Evolutionary conservation across 768 basidiomycete genomes (phyloP).

Genomic region (Lactifluus hygrophoroides): DNA sequence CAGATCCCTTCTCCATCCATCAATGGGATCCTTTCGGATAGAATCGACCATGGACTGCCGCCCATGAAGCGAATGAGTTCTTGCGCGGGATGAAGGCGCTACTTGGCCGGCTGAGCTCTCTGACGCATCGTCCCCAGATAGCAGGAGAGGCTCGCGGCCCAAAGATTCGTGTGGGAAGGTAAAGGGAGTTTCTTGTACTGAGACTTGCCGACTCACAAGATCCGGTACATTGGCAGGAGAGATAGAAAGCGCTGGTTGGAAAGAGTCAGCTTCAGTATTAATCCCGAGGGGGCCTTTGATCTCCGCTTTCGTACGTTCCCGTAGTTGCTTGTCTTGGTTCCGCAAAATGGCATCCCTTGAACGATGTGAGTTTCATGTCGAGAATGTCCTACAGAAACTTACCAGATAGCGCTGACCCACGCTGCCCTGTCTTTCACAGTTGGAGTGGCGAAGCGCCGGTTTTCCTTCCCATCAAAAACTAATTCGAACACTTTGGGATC

Average conservation of each 20-base stretch:
- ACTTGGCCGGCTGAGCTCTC: not conserved
- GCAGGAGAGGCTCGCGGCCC: not conserved
- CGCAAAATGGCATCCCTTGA: constrained; percentile 53
- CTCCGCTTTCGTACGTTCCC: constrained; percentile 18
- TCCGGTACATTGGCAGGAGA: not conserved
- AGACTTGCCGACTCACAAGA: not conserved
- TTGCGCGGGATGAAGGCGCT: not conserved
- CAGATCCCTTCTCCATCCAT: not conserved
- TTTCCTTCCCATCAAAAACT: constrained; percentile 42
- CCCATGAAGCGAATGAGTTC: too few species aligned
- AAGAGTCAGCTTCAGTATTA: not conserved
- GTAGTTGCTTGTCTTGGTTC: constrained; percentile 24
- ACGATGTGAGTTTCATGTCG: not conserved
- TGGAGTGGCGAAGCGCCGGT: constrained; percentile 54
- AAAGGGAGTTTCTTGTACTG: not conserved
- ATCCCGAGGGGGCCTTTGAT: constrained; percentile 20
- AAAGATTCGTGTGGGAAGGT: not conserved
- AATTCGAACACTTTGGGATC: constrained; percentile 56
- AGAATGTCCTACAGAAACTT: constrained; percentile 18
- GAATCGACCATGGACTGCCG: not conserved
- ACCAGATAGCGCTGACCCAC: constrained; percentile 76
- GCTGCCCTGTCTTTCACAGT: constrained; percentile 56
- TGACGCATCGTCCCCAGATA: not conserved
- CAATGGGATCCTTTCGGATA: not conserved
- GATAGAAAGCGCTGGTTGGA: not conserved